phyloP scores from a whole-genome alignment of 2,329 filamentous ascomycete species.

The Lecanicillium sp. region DNA sequence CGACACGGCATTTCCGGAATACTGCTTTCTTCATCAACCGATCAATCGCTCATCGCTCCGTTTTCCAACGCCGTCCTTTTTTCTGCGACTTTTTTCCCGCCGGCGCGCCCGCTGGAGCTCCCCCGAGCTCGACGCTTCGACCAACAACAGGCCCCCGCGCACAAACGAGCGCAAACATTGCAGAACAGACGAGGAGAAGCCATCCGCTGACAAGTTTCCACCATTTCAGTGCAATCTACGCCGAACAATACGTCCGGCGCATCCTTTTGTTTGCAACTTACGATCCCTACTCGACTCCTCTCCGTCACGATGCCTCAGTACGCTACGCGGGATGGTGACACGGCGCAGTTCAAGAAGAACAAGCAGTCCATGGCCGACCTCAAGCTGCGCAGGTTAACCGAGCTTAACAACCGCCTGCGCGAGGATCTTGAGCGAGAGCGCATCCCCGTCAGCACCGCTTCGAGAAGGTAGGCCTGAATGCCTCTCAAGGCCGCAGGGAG shows the following conservation, averaged over 20 bases:
- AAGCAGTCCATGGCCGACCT: constrained; percentile 99
- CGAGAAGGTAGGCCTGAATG: constrained; percentile 61
- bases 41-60: background rate
- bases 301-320: constrained; percentile 55
- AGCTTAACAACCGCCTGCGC: constrained; percentile 91
- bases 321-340: constrained; percentile 61
- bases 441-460: constrained; percentile 91
- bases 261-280: constrained; percentile 15
- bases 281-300: background rate
- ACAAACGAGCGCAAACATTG: constrained; percentile 3
- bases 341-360: constrained; percentile 74
- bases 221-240: constrained; percentile 4
- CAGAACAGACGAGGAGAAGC: background rate
- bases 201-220: background rate
- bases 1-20: background rate
- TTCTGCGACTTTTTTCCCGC: background rate
- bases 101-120: background rate
- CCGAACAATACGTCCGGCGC: constrained; percentile 1
- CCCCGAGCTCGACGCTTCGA: background rate
- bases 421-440: constrained; percentile 94
- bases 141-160: constrained; percentile 3
- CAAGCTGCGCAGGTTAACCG: constrained; percentile 90
- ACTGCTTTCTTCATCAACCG: background rate
- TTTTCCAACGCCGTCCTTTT: background rate
- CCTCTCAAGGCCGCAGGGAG: background rate